Conservation (phyloP, 495 filamentous ascomycete species). For the Trichocladium uniseriatum region DNA sequence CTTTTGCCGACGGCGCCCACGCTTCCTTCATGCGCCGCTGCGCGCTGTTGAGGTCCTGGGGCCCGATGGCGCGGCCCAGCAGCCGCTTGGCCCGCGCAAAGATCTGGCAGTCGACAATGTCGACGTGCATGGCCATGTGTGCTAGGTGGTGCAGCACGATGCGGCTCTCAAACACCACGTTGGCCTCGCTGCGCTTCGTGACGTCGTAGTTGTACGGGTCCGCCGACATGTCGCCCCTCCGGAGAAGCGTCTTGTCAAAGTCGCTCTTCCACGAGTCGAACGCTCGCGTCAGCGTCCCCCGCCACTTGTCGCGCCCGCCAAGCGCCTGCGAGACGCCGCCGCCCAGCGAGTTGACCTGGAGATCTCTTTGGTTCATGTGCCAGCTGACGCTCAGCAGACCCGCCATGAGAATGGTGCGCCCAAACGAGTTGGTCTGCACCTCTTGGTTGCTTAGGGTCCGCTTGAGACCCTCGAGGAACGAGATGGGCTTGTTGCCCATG, state of each 20-base stretch:
- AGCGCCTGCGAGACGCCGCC: constrained; percentile 64
- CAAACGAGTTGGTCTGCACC: constrained; percentile 90
- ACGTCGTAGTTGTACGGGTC: constrained; percentile 40
- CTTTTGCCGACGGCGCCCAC: constrained; percentile 89
- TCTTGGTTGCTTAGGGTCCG: constrained; percentile 77
- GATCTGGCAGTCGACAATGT: constrained; percentile 95
- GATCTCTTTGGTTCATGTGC: constrained; percentile 96
- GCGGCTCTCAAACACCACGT: constrained; percentile 74
- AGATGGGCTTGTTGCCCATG: constrained; percentile 75
- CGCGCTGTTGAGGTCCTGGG: constrained; percentile 69
- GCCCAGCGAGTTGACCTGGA: constrained; percentile 84
- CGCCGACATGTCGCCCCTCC: constrained; percentile 32
- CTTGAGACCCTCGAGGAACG: constrained; percentile 88
- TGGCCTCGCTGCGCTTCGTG: constrained; percentile 49
- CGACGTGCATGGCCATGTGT: constrained; percentile 97
- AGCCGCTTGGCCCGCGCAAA: constrained; percentile 80
- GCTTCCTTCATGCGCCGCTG: constrained; percentile 76
- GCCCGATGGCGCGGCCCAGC: constrained; percentile 75
- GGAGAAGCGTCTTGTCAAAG: constrained; percentile 70
- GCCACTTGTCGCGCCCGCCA: constrained; percentile 88
- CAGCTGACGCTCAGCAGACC: constrained; percentile 88
- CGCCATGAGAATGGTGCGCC: constrained; percentile 91
- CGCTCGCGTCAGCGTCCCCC: constrained; percentile 73
- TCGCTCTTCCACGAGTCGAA: constrained; percentile 95
- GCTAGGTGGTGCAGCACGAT: constrained; percentile 88